These are phyloP conservation scores for Pestalotiopsis sp. DNA, from an alignment of 2,329 filamentous ascomycete species.

Conservation along the genomic window DNA sequence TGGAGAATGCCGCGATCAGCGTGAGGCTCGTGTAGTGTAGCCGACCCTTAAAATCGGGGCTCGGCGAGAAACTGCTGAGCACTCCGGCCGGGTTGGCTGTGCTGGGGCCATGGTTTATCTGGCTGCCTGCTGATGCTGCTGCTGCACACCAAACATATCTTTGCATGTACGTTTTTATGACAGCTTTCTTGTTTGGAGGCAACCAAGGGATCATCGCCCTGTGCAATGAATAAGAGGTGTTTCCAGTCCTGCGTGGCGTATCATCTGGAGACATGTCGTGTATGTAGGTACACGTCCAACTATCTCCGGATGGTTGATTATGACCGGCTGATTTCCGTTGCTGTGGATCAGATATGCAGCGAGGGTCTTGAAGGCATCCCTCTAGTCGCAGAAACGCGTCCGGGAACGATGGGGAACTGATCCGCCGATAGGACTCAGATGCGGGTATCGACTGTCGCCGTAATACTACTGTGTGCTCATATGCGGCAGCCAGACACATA, in stretches of 20 bases:
- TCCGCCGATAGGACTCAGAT: neutral
- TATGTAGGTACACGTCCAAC: neutral
- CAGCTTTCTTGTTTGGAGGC: neutral
- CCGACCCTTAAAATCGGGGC: neutral
- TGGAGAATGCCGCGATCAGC: conserved; percentile 13
- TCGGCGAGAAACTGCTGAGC: neutral
- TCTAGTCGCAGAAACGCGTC: neutral
- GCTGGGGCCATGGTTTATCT: neutral
- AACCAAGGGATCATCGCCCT: neutral
- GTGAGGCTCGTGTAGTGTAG: conserved; percentile 7
- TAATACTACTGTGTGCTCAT: neutral
- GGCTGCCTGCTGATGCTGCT: neutral
- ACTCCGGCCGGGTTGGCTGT: neutral
- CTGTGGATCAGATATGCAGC: conserved; percentile 1
- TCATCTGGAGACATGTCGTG: neutral
- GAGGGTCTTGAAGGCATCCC: neutral
- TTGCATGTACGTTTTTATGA: neutral
- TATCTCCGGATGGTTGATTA: neutral
- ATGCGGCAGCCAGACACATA: neutral
- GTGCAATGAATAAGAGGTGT: neutral
- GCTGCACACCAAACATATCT: neutral
- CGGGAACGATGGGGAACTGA: neutral
- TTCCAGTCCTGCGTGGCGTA: neutral
- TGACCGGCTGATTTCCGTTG: conserved; percentile 1
- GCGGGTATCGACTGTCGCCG: neutral